Conservation (phyloP, 345 rosid species). For the Citrus australasica region DNA sequence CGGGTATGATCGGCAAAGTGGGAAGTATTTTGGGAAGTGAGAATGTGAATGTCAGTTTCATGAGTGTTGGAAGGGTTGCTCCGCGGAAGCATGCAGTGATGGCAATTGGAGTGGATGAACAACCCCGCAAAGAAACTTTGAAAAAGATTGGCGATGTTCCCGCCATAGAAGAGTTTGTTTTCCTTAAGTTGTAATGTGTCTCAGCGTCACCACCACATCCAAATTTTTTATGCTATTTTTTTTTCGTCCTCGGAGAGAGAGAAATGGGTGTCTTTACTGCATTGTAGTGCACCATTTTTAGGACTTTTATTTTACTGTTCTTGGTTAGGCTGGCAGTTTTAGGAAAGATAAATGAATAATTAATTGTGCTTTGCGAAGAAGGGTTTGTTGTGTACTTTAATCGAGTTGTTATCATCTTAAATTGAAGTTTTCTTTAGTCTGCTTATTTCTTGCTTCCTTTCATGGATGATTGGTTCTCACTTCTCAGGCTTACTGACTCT, state of each 20-base stretch:
- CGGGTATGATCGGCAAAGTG: slow-evolving; percentile 76
- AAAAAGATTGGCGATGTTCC: slow-evolving; percentile 67
- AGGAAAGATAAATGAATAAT: slow-evolving; percentile 18
- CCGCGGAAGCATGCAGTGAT: slow-evolving; percentile 78
- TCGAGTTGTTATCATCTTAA: not conserved
- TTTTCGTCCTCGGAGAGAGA: not conserved
- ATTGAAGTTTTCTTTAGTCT: not conserved
- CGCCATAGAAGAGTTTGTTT: slow-evolving; percentile 71
- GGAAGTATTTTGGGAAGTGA: slow-evolving; percentile 73
- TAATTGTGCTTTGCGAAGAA: not conserved
- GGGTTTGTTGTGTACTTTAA: not conserved
- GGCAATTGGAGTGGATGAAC: slow-evolving; percentile 83
- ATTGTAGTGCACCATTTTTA: slow-evolving; percentile 26
- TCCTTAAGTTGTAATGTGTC: slow-evolving; percentile 54
- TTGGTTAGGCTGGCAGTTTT: slow-evolving; percentile 7
- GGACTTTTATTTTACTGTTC: not conserved
- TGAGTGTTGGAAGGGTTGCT: slow-evolving; percentile 88
- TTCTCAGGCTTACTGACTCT: not conserved
- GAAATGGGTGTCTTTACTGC: slow-evolving; percentile 9
- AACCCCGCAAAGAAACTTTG: slow-evolving; percentile 48
- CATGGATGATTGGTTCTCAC: not conserved
- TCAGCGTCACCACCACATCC: not conserved
- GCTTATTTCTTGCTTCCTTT: too few species aligned
- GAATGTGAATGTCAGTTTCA: slow-evolving; percentile 78
- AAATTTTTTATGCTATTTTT: not conserved